phyloP scores from a whole-genome alignment of 1,139 yeast genomes.

The Candida glucosophila region DNA sequence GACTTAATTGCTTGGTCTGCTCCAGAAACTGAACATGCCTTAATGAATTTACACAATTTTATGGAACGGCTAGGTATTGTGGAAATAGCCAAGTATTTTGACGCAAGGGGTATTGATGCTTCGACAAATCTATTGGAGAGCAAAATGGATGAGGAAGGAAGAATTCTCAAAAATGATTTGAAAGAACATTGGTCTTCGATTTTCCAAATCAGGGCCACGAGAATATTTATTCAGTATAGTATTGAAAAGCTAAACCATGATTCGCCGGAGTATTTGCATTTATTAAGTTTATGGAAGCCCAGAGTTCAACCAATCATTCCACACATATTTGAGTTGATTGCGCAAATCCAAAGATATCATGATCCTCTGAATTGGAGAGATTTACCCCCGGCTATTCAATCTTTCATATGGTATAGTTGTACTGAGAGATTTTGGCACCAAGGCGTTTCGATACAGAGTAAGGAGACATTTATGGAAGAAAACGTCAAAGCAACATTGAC shows the following conservation, averaged over 20 bases:
- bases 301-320: constrained; percentile 88
- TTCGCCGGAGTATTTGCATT: constrained; percentile 63
- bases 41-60: constrained; percentile 89
- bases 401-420: constrained; percentile 81
- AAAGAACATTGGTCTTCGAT: constrained; percentile 91
- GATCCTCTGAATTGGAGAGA: constrained; percentile 87
- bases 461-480: constrained; percentile 91
- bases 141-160: constrained; percentile 88
- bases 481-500: constrained; percentile 92
- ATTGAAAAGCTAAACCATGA: constrained; percentile 82
- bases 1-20: constrained; percentile 91
- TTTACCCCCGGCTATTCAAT: constrained; percentile 80
- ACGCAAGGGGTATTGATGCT: constrained; percentile 71
- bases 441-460: constrained; percentile 89
- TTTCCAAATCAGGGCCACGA: constrained; percentile 91
- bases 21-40: constrained; percentile 81
- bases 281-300: constrained; percentile 83
- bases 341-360: constrained; percentile 91
- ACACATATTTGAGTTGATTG: constrained; percentile 74
- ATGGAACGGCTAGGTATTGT: constrained; percentile 97
- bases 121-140: constrained; percentile 67
- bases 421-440: constrained; percentile 97
- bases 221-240: constrained; percentile 90
- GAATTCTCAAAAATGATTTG: constrained; percentile 60
- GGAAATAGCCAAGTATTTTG: constrained; percentile 84